Conservation (phyloP, 192 early-diverging fungal species). For the Backusella psychrophila region DNA sequence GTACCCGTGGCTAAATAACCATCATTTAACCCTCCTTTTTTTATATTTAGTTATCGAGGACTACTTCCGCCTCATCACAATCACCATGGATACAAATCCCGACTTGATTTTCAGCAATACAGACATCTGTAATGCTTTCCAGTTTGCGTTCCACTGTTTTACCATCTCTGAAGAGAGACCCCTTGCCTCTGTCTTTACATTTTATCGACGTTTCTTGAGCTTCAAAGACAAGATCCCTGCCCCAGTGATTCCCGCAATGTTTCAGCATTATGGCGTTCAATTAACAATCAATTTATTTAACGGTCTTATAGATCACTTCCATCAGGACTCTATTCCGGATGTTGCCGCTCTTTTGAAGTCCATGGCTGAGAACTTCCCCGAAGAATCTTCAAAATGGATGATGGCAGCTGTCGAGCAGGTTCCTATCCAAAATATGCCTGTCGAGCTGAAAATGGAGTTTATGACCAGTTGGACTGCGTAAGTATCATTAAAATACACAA, state of each 20-base stretch:
- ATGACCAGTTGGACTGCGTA: conserved; percentile 53
- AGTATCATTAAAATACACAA: conserved; percentile 16
- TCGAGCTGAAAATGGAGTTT: conserved; percentile 50
- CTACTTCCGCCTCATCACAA: conserved; percentile 60
- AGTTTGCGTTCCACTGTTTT: conserved; percentile 64
- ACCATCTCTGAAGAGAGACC: conserved; percentile 47
- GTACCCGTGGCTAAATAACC: conserved; percentile 1
- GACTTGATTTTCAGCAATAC: conserved; percentile 50
- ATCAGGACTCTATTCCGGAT: conserved; percentile 52
- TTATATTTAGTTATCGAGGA: conserved; percentile 69
- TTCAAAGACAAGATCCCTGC: conserved; percentile 14
- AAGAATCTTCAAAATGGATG: conserved; percentile 50
- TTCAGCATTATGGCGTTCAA: conserved; percentile 36
- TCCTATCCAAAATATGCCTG: conserved; percentile 41
- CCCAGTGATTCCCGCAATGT: conserved; percentile 16
- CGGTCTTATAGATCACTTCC: conserved; percentile 56
- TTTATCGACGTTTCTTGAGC: conserved; percentile 44
- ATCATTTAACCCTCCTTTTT: background rate
- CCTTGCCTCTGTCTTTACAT: conserved; percentile 47
- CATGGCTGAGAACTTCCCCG: conserved; percentile 45
- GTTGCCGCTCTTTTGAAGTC: conserved; percentile 50
- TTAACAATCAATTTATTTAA: conserved; percentile 49
- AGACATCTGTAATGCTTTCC: conserved; percentile 55
- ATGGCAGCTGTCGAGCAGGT: conserved; percentile 40
- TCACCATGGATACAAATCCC: conserved; percentile 51